Evolutionary conservation across 1,284 basidiomycete genomes (phyloP).

Genomic region (Grifola frondosa): DNA sequence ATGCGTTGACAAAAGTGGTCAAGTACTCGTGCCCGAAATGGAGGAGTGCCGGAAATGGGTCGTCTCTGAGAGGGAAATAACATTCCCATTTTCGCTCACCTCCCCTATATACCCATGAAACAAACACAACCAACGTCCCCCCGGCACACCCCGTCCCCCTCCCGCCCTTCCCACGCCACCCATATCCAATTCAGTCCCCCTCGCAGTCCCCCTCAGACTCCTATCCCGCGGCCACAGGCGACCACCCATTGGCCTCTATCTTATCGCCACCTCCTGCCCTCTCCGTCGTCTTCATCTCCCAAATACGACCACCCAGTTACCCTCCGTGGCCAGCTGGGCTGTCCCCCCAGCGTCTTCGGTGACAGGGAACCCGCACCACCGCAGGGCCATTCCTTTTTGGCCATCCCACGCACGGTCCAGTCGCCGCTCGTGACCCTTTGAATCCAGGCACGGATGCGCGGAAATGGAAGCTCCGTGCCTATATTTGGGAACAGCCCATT

Average conservation of each 20-base stretch:
- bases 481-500: conserved; percentile 19
- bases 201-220: too few species aligned
- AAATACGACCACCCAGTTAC: conserved; percentile 10
- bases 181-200: too few species aligned
- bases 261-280: conserved; percentile 19
- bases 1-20: too few species aligned
- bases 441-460: conserved; percentile 26
- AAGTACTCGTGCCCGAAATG: conserved; percentile 27
- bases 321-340: background rate
- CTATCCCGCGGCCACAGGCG: too few species aligned
- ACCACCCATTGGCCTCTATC: conserved; percentile 11
- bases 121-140: conserved; percentile 20
- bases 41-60: conserved; percentile 24
- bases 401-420: conserved; percentile 24
- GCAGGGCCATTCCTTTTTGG: conserved; percentile 15
- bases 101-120: conserved; percentile 26
- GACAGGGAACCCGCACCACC: too few species aligned
- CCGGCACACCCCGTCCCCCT: conserved; percentile 17
- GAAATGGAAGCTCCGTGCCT: conserved; percentile 16
- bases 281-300: conserved; percentile 14
- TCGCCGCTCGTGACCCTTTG: conserved; percentile 30
- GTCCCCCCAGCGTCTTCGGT: too few species aligned
- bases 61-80: conserved; percentile 24
- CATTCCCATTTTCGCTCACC: conserved; percentile 25
- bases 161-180: conserved; percentile 20